These are phyloP conservation scores for Stachybotrys chartarum DNA, from an alignment of 2,329 filamentous ascomycete species.

Conservation along the genomic window DNA sequence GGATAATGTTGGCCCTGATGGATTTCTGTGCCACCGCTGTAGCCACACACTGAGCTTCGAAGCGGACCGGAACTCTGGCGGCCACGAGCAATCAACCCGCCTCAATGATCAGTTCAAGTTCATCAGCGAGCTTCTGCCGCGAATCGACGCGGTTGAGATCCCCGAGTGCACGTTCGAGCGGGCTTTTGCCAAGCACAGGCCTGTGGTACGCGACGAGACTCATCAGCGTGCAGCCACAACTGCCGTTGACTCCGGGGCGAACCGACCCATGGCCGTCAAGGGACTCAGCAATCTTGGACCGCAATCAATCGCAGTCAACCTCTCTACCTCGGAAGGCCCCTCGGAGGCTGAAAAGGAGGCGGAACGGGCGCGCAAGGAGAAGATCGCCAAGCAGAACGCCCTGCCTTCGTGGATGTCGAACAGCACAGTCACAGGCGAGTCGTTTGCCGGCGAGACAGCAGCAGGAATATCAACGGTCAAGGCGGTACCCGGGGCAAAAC, in stretches of 20 bases:
- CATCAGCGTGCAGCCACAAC: constrained; percentile 57
- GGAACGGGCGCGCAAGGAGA: constrained; percentile 58
- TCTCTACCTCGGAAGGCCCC: constrained; percentile 58
- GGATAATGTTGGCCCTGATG: constrained; percentile 60
- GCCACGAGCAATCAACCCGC: constrained; percentile 64
- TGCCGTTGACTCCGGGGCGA: constrained; percentile 44
- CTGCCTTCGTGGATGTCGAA: constrained; percentile 66
- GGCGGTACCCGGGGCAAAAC: constrained; percentile 29
- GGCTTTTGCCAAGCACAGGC: constrained; percentile 55
- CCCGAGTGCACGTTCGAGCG: constrained; percentile 69
- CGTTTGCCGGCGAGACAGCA: constrained; percentile 34
- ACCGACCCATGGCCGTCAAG: constrained; percentile 60
- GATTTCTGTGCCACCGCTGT: constrained; percentile 83
- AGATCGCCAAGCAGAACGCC: constrained; percentile 60
- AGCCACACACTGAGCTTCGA: constrained; percentile 56
- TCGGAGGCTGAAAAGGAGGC: constrained; percentile 60
- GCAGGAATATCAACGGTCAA: constrained; percentile 25
- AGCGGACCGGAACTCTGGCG: constrained; percentile 60
- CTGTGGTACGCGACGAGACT: constrained; percentile 58
- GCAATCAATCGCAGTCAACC: constrained; percentile 62
- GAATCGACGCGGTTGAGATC: constrained; percentile 68
- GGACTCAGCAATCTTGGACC: constrained; percentile 60
- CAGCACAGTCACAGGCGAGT: constrained; percentile 59
- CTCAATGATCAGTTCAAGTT: constrained; percentile 76
- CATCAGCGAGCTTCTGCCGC: constrained; percentile 66